Conservation (phyloP, 768 basidiomycete genomes). For the Arthromyces matolae region DNA sequence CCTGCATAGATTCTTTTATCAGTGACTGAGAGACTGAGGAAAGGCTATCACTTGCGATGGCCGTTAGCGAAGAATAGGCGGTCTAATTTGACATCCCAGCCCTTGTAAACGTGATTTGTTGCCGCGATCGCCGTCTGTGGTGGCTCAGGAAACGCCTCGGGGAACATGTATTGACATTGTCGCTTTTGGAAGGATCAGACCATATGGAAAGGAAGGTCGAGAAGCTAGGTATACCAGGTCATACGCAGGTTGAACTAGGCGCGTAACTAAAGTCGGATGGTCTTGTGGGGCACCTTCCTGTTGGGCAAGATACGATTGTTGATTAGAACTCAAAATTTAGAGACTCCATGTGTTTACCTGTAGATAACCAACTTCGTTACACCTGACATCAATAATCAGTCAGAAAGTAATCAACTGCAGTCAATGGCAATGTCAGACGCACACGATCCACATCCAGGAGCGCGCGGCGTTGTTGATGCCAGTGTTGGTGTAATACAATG, state of each 20-base stretch:
- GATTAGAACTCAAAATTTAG: background rate
- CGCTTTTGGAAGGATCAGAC: constrained; percentile 34
- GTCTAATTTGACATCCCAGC: constrained; percentile 58
- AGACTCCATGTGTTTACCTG: constrained; percentile 30
- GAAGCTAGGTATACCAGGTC: constrained; percentile 41
- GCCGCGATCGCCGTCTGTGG: constrained; percentile 38
- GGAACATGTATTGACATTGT: constrained; percentile 70
- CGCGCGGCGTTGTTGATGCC: constrained; percentile 51
- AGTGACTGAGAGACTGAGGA: background rate
- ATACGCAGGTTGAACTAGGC: constrained; percentile 51
- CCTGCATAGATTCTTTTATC: constrained; percentile 33
- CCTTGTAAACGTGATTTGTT: constrained; percentile 51
- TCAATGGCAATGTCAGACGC: constrained; percentile 17
- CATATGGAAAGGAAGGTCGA: background rate
- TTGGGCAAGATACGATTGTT: background rate
- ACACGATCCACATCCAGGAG: constrained; percentile 75
- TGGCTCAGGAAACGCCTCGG: constrained; percentile 47
- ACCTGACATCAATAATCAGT: constrained; percentile 34
- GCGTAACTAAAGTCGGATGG: constrained; percentile 46
- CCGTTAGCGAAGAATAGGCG: constrained; percentile 71
- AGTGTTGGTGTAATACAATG: constrained; percentile 49
- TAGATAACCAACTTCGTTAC: constrained; percentile 65
- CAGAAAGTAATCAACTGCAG: constrained; percentile 3
- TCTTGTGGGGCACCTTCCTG: constrained; percentile 41
- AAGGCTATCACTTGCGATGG: constrained; percentile 41